A percentile compares a stretch with the other conserved stretches of the same genome.
Conservation (phyloP, 805 yeast genomes). For the Saccharomycopsis fibuligera region DNA sequence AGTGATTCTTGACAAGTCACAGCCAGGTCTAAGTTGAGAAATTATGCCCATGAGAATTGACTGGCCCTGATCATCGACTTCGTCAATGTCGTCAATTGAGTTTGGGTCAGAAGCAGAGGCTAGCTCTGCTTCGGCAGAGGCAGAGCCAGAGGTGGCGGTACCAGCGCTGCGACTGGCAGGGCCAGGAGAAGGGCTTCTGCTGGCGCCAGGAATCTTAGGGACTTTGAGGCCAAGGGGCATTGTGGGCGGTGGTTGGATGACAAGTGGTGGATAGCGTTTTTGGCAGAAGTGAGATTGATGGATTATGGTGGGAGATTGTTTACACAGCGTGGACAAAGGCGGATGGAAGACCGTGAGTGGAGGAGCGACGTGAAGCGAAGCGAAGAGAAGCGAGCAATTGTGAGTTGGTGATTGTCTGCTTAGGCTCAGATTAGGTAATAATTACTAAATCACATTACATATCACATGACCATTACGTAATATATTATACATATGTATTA, state of each 20-base stretch:
- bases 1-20: constrained; percentile 84
- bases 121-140: not conserved
- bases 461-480: too few relatives aligned
- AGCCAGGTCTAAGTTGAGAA: constrained; percentile 86
- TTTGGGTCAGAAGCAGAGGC: not conserved
- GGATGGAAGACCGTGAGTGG: too few relatives aligned
- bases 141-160: not conserved
- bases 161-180: not conserved
- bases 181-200: not conserved
- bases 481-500: too few relatives aligned
- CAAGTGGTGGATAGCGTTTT: not conserved
- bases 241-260: not conserved
- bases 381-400: too few relatives aligned
- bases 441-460: too few relatives aligned
- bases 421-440: too few relatives aligned
- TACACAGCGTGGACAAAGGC: too few relatives aligned
- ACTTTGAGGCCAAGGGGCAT: constrained; percentile 21
- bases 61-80: constrained; percentile 85
- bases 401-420: too few relatives aligned
- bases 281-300: not conserved
- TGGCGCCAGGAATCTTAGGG: constrained; percentile 11
- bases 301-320: too few relatives aligned
- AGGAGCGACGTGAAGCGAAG: too few relatives aligned
- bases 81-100: constrained; percentile 72
- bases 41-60: constrained; percentile 82